Base-by-base conservation (phyloP, 495 filamentous ascomycete genomes). In the Aspergillus saccharolyticus region DNA sequence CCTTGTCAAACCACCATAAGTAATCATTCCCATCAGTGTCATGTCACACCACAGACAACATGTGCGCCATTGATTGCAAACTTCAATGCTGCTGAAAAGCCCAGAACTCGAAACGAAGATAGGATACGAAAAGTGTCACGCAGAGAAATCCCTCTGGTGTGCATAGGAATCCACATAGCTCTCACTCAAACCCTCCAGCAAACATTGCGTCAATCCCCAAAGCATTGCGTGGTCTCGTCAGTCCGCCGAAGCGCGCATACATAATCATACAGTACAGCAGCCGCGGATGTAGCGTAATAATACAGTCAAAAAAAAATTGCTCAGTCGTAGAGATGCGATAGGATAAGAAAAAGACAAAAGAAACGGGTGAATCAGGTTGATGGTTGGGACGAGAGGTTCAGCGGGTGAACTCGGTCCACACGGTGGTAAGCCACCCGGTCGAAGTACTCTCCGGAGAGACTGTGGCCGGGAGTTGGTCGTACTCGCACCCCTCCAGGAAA, bases 401-500 rank as follows among this genome's bases (percentile, higher is more conserved):
- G 19, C 69, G 67, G 18, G 55, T 21, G 33, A 77, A 74, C 15
- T 72, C 69, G 6, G 66, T 58, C 76, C 76, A 78, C 0, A 78
- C 62, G 1, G 70, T 61, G 54, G 68, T 77, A 8, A 78, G 58
- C 76, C 76, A 78, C 17, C 76, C 73, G 17, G 64, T 53, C 0
- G 74, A 70, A 22, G 73, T 59, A 1, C 73, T 73, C 47, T 75
- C 73, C 0, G 74, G 72, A 12, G 70, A 64, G 19, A 65, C 53
- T 28, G 66, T 63, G 15, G 63, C 52, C 4, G 68, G 63, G 42
- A 72, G 53, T 28, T 78, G 72, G 6, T 70, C 61, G 59, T 70
- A 68, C n/a, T 78, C 75, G 19, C 72, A 67, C 12, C 77, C 79
- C 46, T 75, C 76, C 17, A 79, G 60, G 62, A 80, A 78, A 6